Evolutionary conservation across 2,329 filamentous ascomycete genomes (phyloP), one percentile per base, ranked within the genome.

Genomic region (Ceratocystiopsis brevicomis): DNA sequence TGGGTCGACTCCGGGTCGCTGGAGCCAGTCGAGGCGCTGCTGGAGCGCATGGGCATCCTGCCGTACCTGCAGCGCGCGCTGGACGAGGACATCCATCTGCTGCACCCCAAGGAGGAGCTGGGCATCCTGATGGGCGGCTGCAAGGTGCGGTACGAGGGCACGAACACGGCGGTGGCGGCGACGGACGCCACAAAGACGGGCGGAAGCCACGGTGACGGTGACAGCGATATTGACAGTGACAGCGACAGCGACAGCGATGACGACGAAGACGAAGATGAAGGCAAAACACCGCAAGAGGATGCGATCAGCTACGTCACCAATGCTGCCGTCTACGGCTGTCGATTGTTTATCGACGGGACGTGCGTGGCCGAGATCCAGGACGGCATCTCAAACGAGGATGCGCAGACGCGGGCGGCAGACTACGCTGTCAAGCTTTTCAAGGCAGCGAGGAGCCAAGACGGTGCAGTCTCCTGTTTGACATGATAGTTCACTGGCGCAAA

Each of bases 1-100:
- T 95, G 81, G 65, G 64, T 94, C 17, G 90, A 96, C 56, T 81
- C 68, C 0, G 81, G 80, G 0, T 67, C 70, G 1, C 54, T 84
- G 14, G 62, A 62, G 0, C 57, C 56, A 0, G 92, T 84, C 52
- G 63, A 68, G 41, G 53, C 43, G 0, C 66, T 95, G 35, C 56
- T 84, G 0, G 66, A 71, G 38, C 61, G 63, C 0, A 61, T 85
- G 4, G 84, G 84, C 0, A 64, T 95, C 5, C 49, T 86, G 36
- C 55, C 60, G 0, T 73, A 74, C 49, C 57, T 93, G 45, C 61
- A 70, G 0, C 67, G 76, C 3, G 61, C 86, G 12, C 51, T 92
- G 11, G 60, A 65, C 1, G 69, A 70, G 3, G 53, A 59, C 0
- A 67, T 88, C 3, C 66, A 78, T n/a, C 54, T 68, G 8, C 53